Conservation (phyloP, 345 rosid species). For the Syzygium oleosum region DNA sequence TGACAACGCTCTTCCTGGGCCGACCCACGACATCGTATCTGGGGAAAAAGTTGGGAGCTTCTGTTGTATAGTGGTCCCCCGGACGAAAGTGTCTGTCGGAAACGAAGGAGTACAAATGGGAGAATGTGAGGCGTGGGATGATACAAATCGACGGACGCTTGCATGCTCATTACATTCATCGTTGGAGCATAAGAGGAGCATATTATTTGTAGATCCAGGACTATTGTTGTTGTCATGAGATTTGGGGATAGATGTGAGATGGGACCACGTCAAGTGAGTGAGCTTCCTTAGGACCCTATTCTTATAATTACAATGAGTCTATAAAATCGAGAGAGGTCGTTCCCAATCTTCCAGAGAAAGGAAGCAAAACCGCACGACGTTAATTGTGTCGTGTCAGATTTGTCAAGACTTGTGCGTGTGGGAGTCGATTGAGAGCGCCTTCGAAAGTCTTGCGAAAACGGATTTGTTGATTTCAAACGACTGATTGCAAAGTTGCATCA, state of each 20-base stretch:
- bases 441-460: background rate
- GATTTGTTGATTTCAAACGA: background rate
- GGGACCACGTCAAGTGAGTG: background rate
- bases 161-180: background rate
- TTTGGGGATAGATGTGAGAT: background rate
- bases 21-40: background rate
- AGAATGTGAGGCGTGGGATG: background rate
- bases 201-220: background rate
- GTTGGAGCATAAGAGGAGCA: background rate
- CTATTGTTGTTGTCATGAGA: background rate
- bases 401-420: accelerated
- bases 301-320: background rate
- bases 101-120: background rate
- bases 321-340: background rate
- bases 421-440: background rate
- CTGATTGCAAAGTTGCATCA: background rate
- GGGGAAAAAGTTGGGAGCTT: background rate
- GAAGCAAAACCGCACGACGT: accelerated
- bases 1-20: background rate
- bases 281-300: background rate
- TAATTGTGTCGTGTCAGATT: background rate
- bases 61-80: background rate
- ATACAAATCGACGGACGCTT: background rate
- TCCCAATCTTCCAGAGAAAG: background rate
- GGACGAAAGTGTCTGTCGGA: background rate